A percentile compares a stretch with the other conserved stretches of the same genome.
Conservation (phyloP, 352 stramenopile genomes). For the Aphanomyces cochlioides region DNA sequence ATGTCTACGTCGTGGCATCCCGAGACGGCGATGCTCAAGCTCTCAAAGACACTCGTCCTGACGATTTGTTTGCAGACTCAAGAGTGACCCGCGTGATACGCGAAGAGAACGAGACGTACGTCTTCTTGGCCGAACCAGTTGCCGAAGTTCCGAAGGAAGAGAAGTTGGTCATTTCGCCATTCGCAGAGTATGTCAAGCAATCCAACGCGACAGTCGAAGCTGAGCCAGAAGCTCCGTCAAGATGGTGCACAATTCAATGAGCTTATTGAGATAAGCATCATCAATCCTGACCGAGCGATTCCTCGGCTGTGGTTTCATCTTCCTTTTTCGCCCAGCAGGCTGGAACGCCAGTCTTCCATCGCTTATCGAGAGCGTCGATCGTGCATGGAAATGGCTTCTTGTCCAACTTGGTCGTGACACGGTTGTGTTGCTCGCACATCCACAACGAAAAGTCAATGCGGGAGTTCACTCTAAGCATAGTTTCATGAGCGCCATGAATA, state of each 20-base stretch:
- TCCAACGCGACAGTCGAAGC: background rate
- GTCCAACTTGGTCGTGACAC: conserved; percentile 96
- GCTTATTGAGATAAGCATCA: background rate
- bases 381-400: conserved; percentile 93
- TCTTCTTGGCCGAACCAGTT: conserved; percentile 34
- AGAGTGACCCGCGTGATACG: conserved; percentile 65
- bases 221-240: background rate
- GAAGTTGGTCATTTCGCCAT: conserved; percentile 2
- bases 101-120: conserved; percentile 61
- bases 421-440: conserved; percentile 97
- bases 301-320: conserved; percentile 32
- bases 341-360: conserved; percentile 90
- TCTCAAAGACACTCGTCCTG: conserved; percentile 55
- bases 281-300: background rate
- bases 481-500: background rate
- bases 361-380: conserved; percentile 90
- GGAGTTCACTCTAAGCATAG: conserved; percentile 69
- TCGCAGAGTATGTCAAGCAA: conserved; percentile 17
- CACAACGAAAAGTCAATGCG: conserved; percentile 91
- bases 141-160: background rate
- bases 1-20: conserved; percentile 53
- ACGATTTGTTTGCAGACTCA: conserved; percentile 56
- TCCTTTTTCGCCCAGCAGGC: conserved; percentile 76
- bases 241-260: conserved; percentile 24
- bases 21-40: conserved; percentile 51